Evolutionary conservation across 164 flowering plant genomes (phyloP).

Genomic region (grape (Vitis vinifera)): DNA sequence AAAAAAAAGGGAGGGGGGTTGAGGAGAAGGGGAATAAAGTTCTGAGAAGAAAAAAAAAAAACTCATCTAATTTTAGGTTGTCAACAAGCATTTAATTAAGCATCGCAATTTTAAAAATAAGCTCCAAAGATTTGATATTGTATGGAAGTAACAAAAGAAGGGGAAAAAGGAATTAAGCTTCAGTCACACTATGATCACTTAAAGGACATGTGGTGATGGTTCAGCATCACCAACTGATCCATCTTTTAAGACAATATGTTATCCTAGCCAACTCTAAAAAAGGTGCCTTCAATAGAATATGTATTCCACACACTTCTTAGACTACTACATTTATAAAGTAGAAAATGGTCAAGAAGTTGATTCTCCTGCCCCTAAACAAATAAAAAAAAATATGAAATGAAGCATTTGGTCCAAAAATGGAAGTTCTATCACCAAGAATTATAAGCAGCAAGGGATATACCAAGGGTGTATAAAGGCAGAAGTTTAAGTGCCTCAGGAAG

Average conservation of each 20-base stretch:
- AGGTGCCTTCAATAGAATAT: no score
- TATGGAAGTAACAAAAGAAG: no score
- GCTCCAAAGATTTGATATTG: background rate
- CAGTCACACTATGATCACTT: background rate
- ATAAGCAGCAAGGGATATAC: conserved; percentile 35
- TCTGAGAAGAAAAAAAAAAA: background rate
- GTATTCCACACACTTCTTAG: no score
- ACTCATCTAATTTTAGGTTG: background rate
- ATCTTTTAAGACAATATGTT: no score
- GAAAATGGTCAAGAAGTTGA: no score
- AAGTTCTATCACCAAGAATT: background rate
- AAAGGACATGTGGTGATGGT: background rate
- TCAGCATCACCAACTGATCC: background rate
- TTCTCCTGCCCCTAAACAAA: no score
- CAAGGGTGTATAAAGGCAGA: conserved; percentile 84
- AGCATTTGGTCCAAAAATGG: background rate
- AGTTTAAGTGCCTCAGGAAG: conserved; percentile 97
- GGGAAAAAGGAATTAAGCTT: background rate
- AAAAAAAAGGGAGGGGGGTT: no score
- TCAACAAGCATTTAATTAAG: background rate
- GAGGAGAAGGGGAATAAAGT: no score
- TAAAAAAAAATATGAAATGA: no score
- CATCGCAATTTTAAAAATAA: background rate
- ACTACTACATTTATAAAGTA: no score
- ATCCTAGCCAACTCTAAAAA: no score